Evolutionary conservation across 2,329 filamentous ascomycete species (phyloP).

Genomic region (Scedosporium minutisporum): DNA sequence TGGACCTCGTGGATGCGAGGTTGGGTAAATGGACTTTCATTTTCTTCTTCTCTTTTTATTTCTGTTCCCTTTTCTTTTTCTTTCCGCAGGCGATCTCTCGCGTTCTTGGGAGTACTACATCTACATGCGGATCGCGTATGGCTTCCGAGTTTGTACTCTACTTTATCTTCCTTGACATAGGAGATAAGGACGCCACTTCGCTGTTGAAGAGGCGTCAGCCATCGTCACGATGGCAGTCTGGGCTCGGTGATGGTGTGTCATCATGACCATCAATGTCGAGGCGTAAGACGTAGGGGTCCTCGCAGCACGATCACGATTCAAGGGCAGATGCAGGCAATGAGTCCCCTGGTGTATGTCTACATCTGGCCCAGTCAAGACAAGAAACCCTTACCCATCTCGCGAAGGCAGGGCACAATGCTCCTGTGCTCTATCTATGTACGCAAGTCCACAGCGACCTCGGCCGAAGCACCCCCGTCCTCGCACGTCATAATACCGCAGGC

Average conservation of each 20-base stretch:
- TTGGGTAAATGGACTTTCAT: neutral
- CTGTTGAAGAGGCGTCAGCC: too few species aligned
- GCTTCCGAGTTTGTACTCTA: neutral
- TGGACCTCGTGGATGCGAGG: neutral
- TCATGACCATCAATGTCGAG: neutral
- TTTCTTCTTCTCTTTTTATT: too few species aligned
- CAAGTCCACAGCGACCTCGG: neutral
- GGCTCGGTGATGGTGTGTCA: neutral
- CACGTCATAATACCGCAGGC: neutral
- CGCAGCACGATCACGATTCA: too few species aligned
- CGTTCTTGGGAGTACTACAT: neutral
- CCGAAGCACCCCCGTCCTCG: neutral
- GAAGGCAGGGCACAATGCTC: neutral
- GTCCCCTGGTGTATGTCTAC: neutral
- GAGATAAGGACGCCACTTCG: neutral
- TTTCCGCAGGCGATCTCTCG: too few species aligned
- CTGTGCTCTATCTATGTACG: neutral
- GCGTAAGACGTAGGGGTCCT: too few species aligned
- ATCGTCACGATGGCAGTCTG: neutral
- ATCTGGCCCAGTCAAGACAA: neutral
- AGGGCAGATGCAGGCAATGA: neutral
- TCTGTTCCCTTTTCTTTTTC: too few species aligned
- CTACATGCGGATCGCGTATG: neutral
- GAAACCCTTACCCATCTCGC: neutral
- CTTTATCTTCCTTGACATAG: neutral